Evolutionary conservation across 1,284 basidiomycete species (phyloP), one percentile per base, ranked within the genome.

Genomic region (Leccinum cinnamomeum): DNA sequence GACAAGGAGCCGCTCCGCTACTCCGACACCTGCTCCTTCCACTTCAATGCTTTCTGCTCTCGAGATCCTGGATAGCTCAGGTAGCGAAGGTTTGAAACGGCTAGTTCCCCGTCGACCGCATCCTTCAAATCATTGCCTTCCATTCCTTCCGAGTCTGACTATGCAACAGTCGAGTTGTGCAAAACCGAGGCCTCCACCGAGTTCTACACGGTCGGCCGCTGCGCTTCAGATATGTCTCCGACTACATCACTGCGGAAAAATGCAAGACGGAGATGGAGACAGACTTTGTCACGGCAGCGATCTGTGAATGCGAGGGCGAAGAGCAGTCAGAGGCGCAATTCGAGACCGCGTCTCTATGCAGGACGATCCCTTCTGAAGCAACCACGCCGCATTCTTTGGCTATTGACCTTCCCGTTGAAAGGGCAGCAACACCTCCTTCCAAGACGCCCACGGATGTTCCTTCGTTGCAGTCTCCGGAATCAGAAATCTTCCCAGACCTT

Each of bases 71-170:
- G 73, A 75, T 7, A 61, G 61, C 46, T 76, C 72, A 1, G 72
- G 74, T 11, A 75, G 75, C 12, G 75, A 76, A 57, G 75, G 75
- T 4, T 75, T 20, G 65, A 73, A 23, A 69, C 75, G 4, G 76
- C 74, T 3, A 59, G 62, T 35, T 78, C 79, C 2, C 79, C 80
- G 0, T 81, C 80, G 2, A 78, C 75, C 6, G 74, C 74, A n/a
- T 82, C 80, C 0, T 78, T 78, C 67, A 75, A 73, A 60, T 81
- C 79, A 25, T 59, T 81, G 37, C 79, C 79, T 8, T 81, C 80
- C 5, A 84, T 87, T 64, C 86, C 86, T 30, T 87, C 81, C 4
- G 70, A 78, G 44, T 67, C 81, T 1, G 81, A 83, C 48, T 87
- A 84, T 67, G 74, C 73, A 53, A 87, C 84, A 7, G 82, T 82